Conservation (phyloP, 352 stramenopile species). For the Aphanomyces euteiches region DNA sequence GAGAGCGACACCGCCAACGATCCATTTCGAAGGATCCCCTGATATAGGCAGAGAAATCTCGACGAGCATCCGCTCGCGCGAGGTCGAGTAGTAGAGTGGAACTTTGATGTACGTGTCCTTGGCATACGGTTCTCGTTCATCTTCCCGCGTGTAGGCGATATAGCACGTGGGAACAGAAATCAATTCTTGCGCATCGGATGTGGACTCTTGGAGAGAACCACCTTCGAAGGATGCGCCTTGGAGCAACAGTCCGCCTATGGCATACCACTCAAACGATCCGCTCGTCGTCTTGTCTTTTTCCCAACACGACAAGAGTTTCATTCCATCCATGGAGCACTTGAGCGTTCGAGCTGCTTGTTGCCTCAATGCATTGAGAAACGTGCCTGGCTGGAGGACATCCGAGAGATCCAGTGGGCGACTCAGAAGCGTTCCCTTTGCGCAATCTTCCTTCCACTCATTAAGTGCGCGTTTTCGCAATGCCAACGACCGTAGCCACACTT, state of each 20-base stretch:
- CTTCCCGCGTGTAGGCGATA: conserved; percentile 73
- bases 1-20: conserved; percentile 76
- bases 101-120: conserved; percentile 72
- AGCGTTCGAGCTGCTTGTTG: conserved; percentile 86
- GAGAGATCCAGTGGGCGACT: conserved; percentile 77
- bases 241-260: conserved; percentile 73
- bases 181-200: conserved; percentile 79
- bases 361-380: conserved; percentile 92
- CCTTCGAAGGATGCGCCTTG: conserved; percentile 86
- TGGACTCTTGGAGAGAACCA: conserved; percentile 68
- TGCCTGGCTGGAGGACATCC: conserved; percentile 90
- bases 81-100: conserved; percentile 76
- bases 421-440: conserved; percentile 59
- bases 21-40: conserved; percentile 67
- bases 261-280: conserved; percentile 68
- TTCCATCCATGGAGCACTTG: conserved; percentile 84
- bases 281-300: conserved; percentile 56
- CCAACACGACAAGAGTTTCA: conserved; percentile 89
- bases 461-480: conserved; percentile 81
- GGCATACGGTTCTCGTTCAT: conserved; percentile 63
- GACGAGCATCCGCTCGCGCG: conserved; percentile 69
- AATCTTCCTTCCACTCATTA: conserved; percentile 74
- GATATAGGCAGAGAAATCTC: conserved; percentile 77
- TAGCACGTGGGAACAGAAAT: conserved; percentile 73
- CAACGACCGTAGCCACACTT: conserved; percentile 76